Evolutionary conservation across 1,139 yeast species (phyloP).

Genomic region (Candida neerlandica): DNA sequence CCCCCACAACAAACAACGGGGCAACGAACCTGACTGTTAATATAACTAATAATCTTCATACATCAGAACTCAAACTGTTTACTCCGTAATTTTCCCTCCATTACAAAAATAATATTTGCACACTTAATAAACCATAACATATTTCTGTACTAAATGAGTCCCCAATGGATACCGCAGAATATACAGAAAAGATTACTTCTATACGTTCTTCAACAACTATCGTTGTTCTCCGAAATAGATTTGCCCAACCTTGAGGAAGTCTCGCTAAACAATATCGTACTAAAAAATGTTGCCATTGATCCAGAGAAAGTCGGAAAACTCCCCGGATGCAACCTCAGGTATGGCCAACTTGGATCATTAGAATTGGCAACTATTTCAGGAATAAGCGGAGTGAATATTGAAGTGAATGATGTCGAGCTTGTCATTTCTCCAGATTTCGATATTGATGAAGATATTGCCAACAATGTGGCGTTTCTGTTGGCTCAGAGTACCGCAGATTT

Average conservation of each 20-base stretch:
- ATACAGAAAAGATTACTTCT: conserved; percentile 79
- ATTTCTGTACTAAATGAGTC: conserved; percentile 42
- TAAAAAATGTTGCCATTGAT: conserved; percentile 69
- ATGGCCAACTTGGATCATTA: conserved; percentile 61
- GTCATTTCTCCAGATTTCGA: conserved; percentile 55
- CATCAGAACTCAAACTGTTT: neutral
- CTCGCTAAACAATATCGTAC: conserved; percentile 56
- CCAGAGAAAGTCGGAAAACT: conserved; percentile 66
- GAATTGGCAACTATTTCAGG: conserved; percentile 38
- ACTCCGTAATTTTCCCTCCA: neutral
- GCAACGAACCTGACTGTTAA: neutral
- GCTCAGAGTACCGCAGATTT: conserved; percentile 69
- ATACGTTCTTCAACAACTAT: conserved; percentile 77
- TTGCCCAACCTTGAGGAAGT: conserved; percentile 77
- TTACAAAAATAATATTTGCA: conserved; percentile 1
- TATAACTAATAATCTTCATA: neutral
- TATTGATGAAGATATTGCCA: conserved; percentile 30
- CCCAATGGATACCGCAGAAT: conserved; percentile 82
- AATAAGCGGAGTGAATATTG: conserved; percentile 62
- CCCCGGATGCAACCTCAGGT: conserved; percentile 67
- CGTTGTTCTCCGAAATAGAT: conserved; percentile 82
- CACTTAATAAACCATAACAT: neutral
- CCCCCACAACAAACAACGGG: neutral
- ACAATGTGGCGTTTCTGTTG: conserved; percentile 39
- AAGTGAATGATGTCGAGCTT: conserved; percentile 57